These are phyloP conservation scores for Suillus occidentalis DNA, from an alignment of 768 basidiomycete genomes.

Conservation along the genomic window DNA sequence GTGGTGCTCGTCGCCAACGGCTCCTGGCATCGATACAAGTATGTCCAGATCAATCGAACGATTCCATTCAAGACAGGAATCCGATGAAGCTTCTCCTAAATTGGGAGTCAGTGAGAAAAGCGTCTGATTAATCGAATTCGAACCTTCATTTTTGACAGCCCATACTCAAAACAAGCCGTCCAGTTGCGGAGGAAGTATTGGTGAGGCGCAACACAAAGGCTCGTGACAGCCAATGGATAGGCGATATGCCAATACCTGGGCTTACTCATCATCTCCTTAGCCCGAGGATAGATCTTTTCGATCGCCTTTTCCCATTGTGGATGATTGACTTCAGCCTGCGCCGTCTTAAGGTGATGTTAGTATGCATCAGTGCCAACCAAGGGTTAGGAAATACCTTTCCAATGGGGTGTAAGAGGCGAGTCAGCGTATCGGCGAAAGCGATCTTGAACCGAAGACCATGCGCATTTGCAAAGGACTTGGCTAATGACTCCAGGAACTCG, in stretches of 20 bases:
- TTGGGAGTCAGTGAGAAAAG: slow-evolving; percentile 8
- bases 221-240: slow-evolving; percentile 80
- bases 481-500: slow-evolving; percentile 83
- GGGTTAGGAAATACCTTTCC: slow-evolving; percentile 58
- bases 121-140: slow-evolving; percentile 1
- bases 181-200: slow-evolving; percentile 85
- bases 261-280: slow-evolving; percentile 82
- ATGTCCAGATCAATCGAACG: slow-evolving; percentile 87
- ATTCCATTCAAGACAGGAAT: slow-evolving; percentile 77
- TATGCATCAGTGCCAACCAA: not conserved
- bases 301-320: slow-evolving; percentile 94
- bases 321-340: slow-evolving; percentile 94
- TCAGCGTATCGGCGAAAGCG: slow-evolving; percentile 82
- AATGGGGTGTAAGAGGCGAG: slow-evolving; percentile 79
- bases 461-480: slow-evolving; percentile 79
- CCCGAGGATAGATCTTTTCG: slow-evolving; percentile 78
- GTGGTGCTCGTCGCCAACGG: slow-evolving; percentile 75
- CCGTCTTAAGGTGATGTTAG: slow-evolving; percentile 53
- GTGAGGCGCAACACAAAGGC: slow-evolving; percentile 85
- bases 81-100: slow-evolving; percentile 77
- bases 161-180: slow-evolving; percentile 69
- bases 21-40: slow-evolving; percentile 92
- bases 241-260: slow-evolving; percentile 88
- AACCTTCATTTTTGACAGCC: slow-evolving; percentile 81
- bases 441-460: slow-evolving; percentile 83